phyloP scores from a whole-genome alignment of 2,329 filamentous ascomycete genomes.

The Dendrostoma leiphaemia region DNA sequence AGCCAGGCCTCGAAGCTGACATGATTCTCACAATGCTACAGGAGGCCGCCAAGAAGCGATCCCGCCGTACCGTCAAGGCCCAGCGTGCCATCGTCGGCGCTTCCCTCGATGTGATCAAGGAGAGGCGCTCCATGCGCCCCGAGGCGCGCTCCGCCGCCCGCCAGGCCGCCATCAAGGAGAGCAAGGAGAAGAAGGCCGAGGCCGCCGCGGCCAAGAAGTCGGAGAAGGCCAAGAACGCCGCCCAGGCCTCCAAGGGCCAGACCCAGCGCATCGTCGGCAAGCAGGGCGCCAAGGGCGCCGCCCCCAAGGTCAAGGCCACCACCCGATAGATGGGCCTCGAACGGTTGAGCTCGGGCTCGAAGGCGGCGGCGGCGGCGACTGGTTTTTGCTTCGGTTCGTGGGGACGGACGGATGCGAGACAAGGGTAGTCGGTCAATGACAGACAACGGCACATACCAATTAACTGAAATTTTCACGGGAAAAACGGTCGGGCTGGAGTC shows the following conservation, averaged over 20 bases:
- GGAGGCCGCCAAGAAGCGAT: slow-evolving; percentile 99
- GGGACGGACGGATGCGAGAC: slow-evolving; percentile 7
- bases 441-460: too few relatives aligned
- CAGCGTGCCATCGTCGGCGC: slow-evolving; percentile 99
- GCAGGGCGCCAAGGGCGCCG: slow-evolving; percentile 92
- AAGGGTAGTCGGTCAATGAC: too few relatives aligned
- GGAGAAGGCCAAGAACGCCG: slow-evolving; percentile 95
- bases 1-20: slow-evolving; percentile 37
- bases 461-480: slow-evolving; percentile 18
- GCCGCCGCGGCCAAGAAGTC: slow-evolving; percentile 93
- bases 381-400: slow-evolving; percentile 7
- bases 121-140: slow-evolving; percentile 91
- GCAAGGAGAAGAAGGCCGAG: slow-evolving; percentile 96
- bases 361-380: too few relatives aligned
- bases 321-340: slow-evolving; percentile 74
- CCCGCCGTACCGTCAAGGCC: slow-evolving; percentile 95
- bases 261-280: slow-evolving; percentile 83
- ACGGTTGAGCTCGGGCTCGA: too few relatives aligned
- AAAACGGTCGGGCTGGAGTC: slow-evolving; percentile 19
- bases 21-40: slow-evolving; percentile 48
- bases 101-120: slow-evolving; percentile 99
- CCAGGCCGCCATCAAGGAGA: slow-evolving; percentile 87
- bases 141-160: slow-evolving; percentile 94
- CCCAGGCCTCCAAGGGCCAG: slow-evolving; percentile 72
- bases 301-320: slow-evolving; percentile 79